Conservation (phyloP, 495 filamentous ascomycete species). For the Lasiosphaeria hispida region DNA sequence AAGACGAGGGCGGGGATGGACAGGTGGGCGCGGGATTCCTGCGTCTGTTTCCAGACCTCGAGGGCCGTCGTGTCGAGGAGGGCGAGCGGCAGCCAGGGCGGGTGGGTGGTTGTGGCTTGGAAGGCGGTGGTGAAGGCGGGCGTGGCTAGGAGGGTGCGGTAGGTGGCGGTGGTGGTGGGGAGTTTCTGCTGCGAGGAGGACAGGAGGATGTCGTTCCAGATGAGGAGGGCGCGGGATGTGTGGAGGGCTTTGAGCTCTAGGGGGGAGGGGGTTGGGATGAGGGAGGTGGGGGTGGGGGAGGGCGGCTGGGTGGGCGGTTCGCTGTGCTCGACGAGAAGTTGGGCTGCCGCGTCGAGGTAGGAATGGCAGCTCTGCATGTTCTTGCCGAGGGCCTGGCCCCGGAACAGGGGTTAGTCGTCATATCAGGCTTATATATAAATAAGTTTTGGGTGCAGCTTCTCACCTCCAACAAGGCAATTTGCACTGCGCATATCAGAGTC, state of each 20-base stretch:
- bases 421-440: too few relatives aligned
- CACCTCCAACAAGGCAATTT: conserved; percentile 11
- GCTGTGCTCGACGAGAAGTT: background rate
- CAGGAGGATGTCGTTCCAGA: conserved; percentile 11
- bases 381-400: conserved; percentile 1
- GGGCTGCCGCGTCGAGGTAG: conserved; percentile 5
- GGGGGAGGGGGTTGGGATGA: background rate
- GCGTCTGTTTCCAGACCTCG: too few relatives aligned
- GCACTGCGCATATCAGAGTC: conserved; percentile 7
- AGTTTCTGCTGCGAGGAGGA: conserved; percentile 1
- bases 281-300: too few relatives aligned
- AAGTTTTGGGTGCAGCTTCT: too few relatives aligned
- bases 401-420: background rate
- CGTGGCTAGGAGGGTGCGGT: background rate
- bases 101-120: too few relatives aligned
- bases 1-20: too few relatives aligned
- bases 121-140: too few relatives aligned
- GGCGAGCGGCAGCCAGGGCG: too few relatives aligned
- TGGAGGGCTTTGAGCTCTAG: background rate
- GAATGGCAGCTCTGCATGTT: conserved; percentile 15
- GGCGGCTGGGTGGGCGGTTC: background rate
- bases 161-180: background rate
- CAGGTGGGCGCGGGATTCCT: too few relatives aligned
- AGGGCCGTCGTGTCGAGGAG: too few relatives aligned
- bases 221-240: conserved; percentile 3